A percentile compares a stretch with the other conserved stretches of the same genome.
Conservation (phyloP, 1,284 basidiomycete species). For the Tremellales sp. region DNA sequence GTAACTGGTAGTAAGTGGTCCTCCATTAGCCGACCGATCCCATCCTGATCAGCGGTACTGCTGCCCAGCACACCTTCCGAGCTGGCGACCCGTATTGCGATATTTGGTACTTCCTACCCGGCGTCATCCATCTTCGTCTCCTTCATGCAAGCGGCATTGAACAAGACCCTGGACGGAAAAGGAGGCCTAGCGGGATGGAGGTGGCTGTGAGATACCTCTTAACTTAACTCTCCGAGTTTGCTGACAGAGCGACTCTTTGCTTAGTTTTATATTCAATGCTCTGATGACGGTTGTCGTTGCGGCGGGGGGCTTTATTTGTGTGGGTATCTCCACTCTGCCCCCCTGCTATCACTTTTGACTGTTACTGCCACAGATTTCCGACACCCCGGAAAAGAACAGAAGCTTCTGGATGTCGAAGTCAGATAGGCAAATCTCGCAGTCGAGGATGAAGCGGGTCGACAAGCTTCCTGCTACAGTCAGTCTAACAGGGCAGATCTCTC, state of each 20-base stretch:
- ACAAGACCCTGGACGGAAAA: slow-evolving; percentile 16
- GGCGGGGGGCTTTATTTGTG: slow-evolving; percentile 21
- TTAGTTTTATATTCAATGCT: slow-evolving; percentile 28
- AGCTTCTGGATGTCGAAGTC: slow-evolving; percentile 22
- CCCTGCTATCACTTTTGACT: no score
- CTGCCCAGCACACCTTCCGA: slow-evolving; percentile 21
- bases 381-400: slow-evolving; percentile 17
- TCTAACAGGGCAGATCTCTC: not conserved
- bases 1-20: slow-evolving; percentile 21
- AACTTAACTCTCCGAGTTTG: no score
- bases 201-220: slow-evolving; percentile 18
- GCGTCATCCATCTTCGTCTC: slow-evolving; percentile 31
- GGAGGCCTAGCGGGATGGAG: slow-evolving; percentile 19
- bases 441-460: slow-evolving; percentile 20
- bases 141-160: slow-evolving; percentile 22
- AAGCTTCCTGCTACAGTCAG: slow-evolving; percentile 22
- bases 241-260: not conserved
- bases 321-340: slow-evolving; percentile 8
- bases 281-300: slow-evolving; percentile 34
- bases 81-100: slow-evolving; percentile 25
- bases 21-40: not conserved
- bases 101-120: slow-evolving; percentile 31
- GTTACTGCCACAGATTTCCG: slow-evolving; percentile 18
- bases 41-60: not conserved
- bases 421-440: slow-evolving; percentile 20